Conservation (phyloP, 1,284 basidiomycete genomes). For the Grifola frondosa region DNA sequence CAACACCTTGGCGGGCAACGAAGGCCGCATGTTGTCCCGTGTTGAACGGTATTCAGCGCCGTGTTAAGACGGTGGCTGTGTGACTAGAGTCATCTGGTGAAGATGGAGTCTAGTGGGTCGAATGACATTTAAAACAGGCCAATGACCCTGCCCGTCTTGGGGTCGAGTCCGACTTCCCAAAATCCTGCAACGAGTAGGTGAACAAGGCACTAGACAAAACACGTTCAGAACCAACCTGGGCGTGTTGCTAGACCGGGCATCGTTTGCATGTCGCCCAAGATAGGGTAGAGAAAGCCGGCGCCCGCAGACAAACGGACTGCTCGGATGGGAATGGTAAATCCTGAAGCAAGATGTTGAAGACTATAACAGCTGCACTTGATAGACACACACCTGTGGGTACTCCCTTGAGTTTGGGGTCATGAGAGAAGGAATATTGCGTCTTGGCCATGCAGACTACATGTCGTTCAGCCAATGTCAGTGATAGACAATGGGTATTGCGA, state of each 20-base stretch:
- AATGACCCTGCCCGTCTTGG: slow-evolving; percentile 67
- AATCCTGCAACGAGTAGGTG: slow-evolving; percentile 50
- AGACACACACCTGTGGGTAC: slow-evolving; percentile 62
- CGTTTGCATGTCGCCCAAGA: slow-evolving; percentile 94
- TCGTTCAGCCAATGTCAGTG: slow-evolving; percentile 9
- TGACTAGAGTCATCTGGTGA: slow-evolving; percentile 32
- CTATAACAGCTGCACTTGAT: not conserved
- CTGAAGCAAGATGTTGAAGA: slow-evolving; percentile 32
- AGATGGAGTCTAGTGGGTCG: slow-evolving; percentile 22
- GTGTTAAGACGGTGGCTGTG: slow-evolving; percentile 30
- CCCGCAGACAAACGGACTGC: slow-evolving; percentile 89
- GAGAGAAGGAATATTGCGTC: slow-evolving; percentile 96
- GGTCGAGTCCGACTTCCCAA: slow-evolving; percentile 85
- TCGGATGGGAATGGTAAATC: slow-evolving; percentile 93
- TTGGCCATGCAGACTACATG: slow-evolving; percentile 93
- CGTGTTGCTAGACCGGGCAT: slow-evolving; percentile 97
- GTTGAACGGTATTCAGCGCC: slow-evolving; percentile 42
- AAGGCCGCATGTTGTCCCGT: slow-evolving; percentile 33
- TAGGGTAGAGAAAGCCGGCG: slow-evolving; percentile 94
- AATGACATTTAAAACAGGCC: slow-evolving; percentile 63
- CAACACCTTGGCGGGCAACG: slow-evolving; percentile 14
- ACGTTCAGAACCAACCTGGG: slow-evolving; percentile 55
- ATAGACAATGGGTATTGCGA: slow-evolving; percentile 13
- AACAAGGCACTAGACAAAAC: not conserved
- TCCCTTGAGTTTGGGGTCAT: slow-evolving; percentile 89